Evolutionary conservation across 2,329 filamentous ascomycete genomes (phyloP).

Genomic region (Aspergillus fijiensis): DNA sequence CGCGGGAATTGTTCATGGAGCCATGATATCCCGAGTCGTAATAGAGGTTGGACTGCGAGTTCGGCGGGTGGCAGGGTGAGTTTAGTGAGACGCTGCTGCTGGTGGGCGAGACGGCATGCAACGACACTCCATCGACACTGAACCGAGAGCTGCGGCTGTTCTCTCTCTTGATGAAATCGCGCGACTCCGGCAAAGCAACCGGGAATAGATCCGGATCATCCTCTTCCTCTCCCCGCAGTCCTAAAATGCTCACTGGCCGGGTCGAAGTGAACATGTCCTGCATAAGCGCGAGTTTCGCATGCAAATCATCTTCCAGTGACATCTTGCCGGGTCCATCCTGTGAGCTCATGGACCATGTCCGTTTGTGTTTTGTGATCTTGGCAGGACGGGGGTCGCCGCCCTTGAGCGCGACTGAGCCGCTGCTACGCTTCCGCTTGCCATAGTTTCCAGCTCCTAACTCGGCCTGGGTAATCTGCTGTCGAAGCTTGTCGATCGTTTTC

Average conservation of each 20-base stretch:
- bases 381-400: conserved; percentile 61
- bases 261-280: conserved; percentile 51
- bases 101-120: conserved; percentile 41
- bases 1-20: conserved; percentile 26
- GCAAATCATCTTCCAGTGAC: conserved; percentile 46
- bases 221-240: conserved; percentile 44
- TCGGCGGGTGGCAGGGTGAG: conserved; percentile 32
- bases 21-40: conserved; percentile 24
- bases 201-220: conserved; percentile 49
- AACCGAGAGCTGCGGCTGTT: conserved; percentile 33
- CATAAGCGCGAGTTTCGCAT: conserved; percentile 44
- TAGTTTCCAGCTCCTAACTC: conserved; percentile 61
- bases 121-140: conserved; percentile 34
- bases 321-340: conserved; percentile 45
- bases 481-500: conserved; percentile 93
- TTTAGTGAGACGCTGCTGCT: conserved; percentile 41
- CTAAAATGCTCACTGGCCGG: conserved; percentile 43
- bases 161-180: conserved; percentile 33
- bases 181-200: conserved; percentile 38
- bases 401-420: conserved; percentile 49
- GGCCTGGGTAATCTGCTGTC: conserved; percentile 83
- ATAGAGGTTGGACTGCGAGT: conserved; percentile 13
- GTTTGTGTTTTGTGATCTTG: conserved; percentile 87
- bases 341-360: conserved; percentile 94
- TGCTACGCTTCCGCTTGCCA: conserved; percentile 62